Base-by-base conservation (phyloP, 306 rosid species). In the Cucurbita pepo region DNA sequence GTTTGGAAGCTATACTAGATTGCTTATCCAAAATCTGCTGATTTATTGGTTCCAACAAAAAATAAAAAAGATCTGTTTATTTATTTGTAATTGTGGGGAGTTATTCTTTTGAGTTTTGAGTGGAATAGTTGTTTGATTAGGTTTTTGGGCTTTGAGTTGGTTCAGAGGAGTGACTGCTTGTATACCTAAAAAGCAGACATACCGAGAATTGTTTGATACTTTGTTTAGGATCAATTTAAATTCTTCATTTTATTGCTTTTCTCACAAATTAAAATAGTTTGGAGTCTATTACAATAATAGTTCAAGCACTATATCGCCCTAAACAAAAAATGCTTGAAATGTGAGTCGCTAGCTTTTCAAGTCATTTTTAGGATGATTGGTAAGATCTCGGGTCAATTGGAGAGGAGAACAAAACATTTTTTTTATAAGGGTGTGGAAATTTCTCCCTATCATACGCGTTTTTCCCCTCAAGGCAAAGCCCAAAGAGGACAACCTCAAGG, bases 31-130 rank as follows among this genome's bases (percentile, higher is more conserved):
- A 13, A 12, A 22, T 45, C 7, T 21, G 56, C 47, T 8, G 3
- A 47, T 67, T 44, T 66, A 1, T 66, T 45, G 40, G 10, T 11
- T 57, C 6, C 14, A 3, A 14, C 16, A 45, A 11, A 10, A 45
- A 8, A 53, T 15, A 30, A 30, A 3, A 47, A 55, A n/a, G 10
- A n/a, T 0, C 0, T 5, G 40, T 38, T 62, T 13, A 45, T 66
- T 43, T 45, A 21, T 67, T 67, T 67, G 72, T 43, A 43, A 65
- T 15, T 37, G 25, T 61, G 69, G 48, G 25, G 67, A 60, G 45
- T 41, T 41, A n/a, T 63, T 63, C 70, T 63, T 63, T 63, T 63
- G 52, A 63, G 70, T 63, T 63, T 63, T 63, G 36, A 63, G 70
- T 63, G 70, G 69, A 61, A 37, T 61, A 8, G 43, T 15, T 14